phyloP scores from a whole-genome alignment of 352 stramenopile species.

The Globisporangium irregulare region DNA sequence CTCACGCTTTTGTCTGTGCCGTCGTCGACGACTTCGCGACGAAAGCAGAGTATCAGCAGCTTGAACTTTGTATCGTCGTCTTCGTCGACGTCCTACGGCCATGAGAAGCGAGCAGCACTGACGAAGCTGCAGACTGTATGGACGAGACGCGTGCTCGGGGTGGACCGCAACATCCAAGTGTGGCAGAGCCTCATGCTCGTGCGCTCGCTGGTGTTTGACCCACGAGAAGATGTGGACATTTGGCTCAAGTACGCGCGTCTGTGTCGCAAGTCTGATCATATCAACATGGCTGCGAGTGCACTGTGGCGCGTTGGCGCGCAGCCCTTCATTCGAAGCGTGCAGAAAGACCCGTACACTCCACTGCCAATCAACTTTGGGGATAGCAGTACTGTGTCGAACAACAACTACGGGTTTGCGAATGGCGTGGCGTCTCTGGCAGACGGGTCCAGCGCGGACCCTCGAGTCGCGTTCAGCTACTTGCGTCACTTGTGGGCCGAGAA shows the following conservation, averaged over 20 bases:
- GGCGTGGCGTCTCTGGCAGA: constrained; percentile 55
- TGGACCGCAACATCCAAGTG: constrained; percentile 90
- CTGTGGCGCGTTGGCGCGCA: constrained; percentile 78
- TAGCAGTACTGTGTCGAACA: constrained; percentile 31
- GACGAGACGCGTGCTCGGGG: constrained; percentile 92
- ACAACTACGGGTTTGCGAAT: constrained; percentile 38
- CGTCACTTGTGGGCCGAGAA: constrained; percentile 81
- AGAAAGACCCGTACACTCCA: constrained; percentile 57
- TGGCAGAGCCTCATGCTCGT: constrained; percentile 97
- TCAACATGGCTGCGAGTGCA: constrained; percentile 81
- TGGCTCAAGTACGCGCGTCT: constrained; percentile 94
- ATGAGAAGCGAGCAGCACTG: constrained; percentile 69
- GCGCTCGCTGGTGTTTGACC: constrained; percentile 89
- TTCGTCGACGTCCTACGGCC: constrained; percentile 65
- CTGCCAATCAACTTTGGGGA: constrained; percentile 71
- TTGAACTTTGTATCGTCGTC: constrained; percentile 77
- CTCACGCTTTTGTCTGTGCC: constrained; percentile 62
- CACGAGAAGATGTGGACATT: constrained; percentile 89
- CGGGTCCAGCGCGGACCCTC: constrained; percentile 65
- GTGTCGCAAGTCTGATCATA: constrained; percentile 88
- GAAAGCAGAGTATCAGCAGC: constrained; percentile 79
- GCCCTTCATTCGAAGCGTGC: constrained; percentile 78
- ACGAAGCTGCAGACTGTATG: constrained; percentile 80
- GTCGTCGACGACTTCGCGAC: constrained; percentile 31
- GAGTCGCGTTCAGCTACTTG: constrained; percentile 80